Evolutionary conservation across 176 grass and related monocot species (phyloP).

Genomic region (Oropetium thomaeum): DNA sequence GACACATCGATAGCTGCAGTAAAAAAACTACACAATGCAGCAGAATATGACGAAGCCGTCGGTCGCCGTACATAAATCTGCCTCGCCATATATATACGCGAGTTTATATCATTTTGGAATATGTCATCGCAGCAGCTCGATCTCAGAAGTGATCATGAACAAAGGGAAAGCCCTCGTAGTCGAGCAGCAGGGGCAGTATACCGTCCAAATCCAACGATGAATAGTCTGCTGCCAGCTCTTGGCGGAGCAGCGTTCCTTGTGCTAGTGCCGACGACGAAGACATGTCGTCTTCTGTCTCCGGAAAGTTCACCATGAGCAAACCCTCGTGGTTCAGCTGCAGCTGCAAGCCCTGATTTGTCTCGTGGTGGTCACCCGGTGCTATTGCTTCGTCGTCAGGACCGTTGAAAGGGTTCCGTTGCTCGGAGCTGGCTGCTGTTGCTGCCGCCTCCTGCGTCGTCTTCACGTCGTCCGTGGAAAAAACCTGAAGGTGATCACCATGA

Average conservation of each 20-base stretch:
- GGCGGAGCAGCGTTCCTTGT: not conserved
- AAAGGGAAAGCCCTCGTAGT: not conserved
- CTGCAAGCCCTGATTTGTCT: not conserved
- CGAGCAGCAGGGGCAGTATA: not conserved
- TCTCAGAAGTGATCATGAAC: slow-evolving; percentile 10
- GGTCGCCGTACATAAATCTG: not conserved
- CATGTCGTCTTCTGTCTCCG: not conserved
- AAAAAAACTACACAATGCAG: not conserved
- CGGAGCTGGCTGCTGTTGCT: not conserved
- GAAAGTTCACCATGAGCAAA: not conserved
- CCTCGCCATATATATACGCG: not conserved
- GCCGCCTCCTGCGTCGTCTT: no score
- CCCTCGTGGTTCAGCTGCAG: not conserved
- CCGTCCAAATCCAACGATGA: not conserved
- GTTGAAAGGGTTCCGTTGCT: not conserved
- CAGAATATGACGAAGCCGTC: not conserved
- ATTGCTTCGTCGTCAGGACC: not conserved
- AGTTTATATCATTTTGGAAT: not conserved
- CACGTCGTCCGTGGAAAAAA: not conserved
- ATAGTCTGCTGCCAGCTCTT: not conserved
- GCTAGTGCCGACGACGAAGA: not conserved
- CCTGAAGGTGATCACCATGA: not conserved
- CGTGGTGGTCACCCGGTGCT: not conserved
- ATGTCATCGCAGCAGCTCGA: not conserved
- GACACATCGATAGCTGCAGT: not conserved